These are phyloP conservation scores for Truncatella angustata DNA, from an alignment of 2,329 filamentous ascomycete species.

Conservation along the genomic window DNA sequence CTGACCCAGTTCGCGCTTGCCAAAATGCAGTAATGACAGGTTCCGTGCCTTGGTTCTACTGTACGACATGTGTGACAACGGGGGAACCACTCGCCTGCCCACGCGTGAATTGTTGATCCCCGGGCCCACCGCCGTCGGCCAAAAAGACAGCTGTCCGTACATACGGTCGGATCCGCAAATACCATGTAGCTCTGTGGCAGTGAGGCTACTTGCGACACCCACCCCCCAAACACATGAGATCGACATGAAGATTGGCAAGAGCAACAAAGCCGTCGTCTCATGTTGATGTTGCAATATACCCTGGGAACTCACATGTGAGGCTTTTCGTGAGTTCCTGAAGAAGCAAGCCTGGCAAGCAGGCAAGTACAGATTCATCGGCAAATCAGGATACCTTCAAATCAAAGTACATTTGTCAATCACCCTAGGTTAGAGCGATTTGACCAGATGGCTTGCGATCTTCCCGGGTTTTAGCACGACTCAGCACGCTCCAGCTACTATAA, in stretches of 20 bases:
- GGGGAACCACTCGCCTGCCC: no score
- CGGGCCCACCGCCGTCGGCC: neutral
- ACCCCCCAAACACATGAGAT: constrained; percentile 8
- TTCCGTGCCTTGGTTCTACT: no score
- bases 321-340: constrained; percentile 15
- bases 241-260: constrained; percentile 16
- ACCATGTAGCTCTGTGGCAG: neutral
- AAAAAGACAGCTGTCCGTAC: neutral
- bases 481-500: constrained; percentile 2
- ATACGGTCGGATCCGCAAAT: constrained; percentile 4
- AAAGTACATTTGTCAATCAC: neutral
- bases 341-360: no score
- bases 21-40: no score
- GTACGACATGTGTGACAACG: no score
- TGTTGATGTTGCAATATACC: constrained; percentile 24
- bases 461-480: constrained; percentile 1
- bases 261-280: constrained; percentile 22
- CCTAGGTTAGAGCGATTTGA: neutral
- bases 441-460: neutral
- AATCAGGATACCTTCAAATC: neutral
- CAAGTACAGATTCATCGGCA: neutral
- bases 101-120: neutral
- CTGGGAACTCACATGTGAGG: no score
- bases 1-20: neutral
- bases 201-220: constrained; percentile 6